phyloP scores from a whole-genome alignment of 495 filamentous ascomycete genomes.

The Penicillium soppii region DNA sequence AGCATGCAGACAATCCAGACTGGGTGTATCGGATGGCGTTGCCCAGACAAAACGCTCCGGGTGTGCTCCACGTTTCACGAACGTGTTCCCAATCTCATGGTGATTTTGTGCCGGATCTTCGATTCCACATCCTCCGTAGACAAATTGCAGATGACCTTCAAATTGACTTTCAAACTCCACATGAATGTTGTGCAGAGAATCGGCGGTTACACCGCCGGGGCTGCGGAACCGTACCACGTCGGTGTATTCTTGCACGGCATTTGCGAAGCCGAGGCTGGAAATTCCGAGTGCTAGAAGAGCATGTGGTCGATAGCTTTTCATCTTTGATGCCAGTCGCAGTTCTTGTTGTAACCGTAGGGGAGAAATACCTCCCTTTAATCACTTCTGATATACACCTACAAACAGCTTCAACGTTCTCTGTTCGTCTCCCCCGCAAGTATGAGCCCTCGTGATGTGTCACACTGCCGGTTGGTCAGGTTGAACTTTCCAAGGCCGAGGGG shows the following conservation, averaged over 20 bases:
- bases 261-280: constrained; percentile 9
- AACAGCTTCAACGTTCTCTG: too few relatives aligned
- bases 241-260: constrained; percentile 8
- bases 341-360: too few relatives aligned
- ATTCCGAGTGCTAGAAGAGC: constrained; percentile 12
- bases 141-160: constrained; percentile 25
- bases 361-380: too few relatives aligned
- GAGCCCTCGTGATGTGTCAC: too few relatives aligned
- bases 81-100: constrained; percentile 27
- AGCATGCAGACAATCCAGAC: constrained; percentile 32
- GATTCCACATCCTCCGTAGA: constrained; percentile 31
- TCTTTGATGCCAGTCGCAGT: too few relatives aligned
- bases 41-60: constrained; percentile 35
- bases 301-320: constrained; percentile 7
- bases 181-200: constrained; percentile 35
- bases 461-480: too few relatives aligned
- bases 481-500: too few relatives aligned
- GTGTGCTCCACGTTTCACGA: constrained; percentile 26
- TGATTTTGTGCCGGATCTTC: constrained; percentile 16
- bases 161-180: constrained; percentile 26
- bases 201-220: constrained; percentile 19
- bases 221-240: constrained; percentile 15
- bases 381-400: too few relatives aligned
- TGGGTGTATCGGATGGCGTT: constrained; percentile 29
- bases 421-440: too few relatives aligned